phyloP scores from a whole-genome alignment of 768 basidiomycete genomes.

The Guyanaporus albipodus region DNA sequence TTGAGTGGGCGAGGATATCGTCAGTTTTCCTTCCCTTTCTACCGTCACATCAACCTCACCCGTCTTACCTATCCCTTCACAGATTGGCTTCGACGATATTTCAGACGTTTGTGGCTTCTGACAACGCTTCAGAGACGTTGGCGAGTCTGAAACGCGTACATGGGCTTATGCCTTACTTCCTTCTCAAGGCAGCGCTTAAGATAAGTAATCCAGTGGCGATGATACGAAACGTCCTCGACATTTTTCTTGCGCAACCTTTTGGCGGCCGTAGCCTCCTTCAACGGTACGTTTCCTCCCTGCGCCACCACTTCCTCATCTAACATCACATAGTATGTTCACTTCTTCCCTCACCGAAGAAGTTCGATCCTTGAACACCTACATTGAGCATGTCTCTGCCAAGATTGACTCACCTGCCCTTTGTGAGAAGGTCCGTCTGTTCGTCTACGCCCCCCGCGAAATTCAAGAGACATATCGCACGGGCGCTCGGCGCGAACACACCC shows the following conservation, averaged over 20 bases:
- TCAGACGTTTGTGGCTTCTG: constrained; percentile 90
- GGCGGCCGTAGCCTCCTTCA: constrained; percentile 91
- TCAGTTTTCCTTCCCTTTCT: constrained; percentile 40
- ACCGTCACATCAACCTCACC: constrained; percentile 3
- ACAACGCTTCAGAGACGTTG: constrained; percentile 87
- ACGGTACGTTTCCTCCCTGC: constrained; percentile 43
- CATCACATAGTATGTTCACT: constrained; percentile 79
- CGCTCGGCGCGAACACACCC: constrained; percentile 69
- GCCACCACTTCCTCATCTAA: constrained; percentile 1
- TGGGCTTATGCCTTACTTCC: constrained; percentile 96
- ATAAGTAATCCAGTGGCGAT: constrained; percentile 95
- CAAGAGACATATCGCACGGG: constrained; percentile 79
- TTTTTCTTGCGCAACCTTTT: constrained; percentile 96
- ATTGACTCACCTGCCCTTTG: constrained; percentile 85
- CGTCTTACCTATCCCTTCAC: constrained; percentile 3
- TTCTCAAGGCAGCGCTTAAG: constrained; percentile 86
- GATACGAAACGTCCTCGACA: constrained; percentile 88
- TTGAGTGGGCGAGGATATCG: constrained; percentile 98
- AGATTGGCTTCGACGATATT: constrained; percentile 96
- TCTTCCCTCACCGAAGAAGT: constrained; percentile 89
- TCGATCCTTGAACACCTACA: constrained; percentile 78
- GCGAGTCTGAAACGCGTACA: constrained; percentile 88
- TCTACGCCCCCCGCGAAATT: constrained; percentile 83
- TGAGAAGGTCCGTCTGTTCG: constrained; percentile 82
- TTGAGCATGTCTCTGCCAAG: constrained; percentile 82